Base-by-base conservation (phyloP, 192 early-diverging fungal species). In the Coemansia sp. region DNA sequence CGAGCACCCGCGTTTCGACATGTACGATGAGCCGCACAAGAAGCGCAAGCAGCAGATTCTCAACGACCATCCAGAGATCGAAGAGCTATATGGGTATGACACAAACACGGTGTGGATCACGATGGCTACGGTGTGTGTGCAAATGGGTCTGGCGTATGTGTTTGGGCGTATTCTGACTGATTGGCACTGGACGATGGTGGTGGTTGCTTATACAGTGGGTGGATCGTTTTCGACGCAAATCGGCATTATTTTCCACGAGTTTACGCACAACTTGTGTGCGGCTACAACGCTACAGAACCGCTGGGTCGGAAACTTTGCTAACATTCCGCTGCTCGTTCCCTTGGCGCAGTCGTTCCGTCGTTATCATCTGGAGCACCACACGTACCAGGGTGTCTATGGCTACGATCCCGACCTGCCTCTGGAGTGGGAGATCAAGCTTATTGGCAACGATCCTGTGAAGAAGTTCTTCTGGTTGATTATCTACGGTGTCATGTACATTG, bases 311-410 rank as follows among this genome's bases (percentile, higher is more conserved):
- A 80, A 93, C 62, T 64, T 94, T 22, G 93, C 90, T 65, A 98
- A 98, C 85, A 85, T 96, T 52, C 88, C 88, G 63, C 88, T 98
- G 65, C 89, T 89, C 2, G 87, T 91, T 8, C 91, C 91, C 6
- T 85, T 93, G 30, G 89, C 90, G 20, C 86, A 87, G 72, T 93
- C 91, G 20, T 93, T 93, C 84, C 89, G 91, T 56, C 85, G 91
- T 4, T 92, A 92, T 71, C 96, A 98, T 80, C 84, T 97, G 62
- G 96, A 97, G 78, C 96, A 98, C 77, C 96, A 98, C 84, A 92
- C 92, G n/a, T 96, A 89, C 82, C 95, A 97, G 82, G 96, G 96
- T 16, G 95, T 97, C 13, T 87, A 90, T 24, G 95, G 94, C 16
- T 88, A 92, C 71, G 96, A 98, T 71, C 92, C 94, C 55, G 96